Evolutionary conservation across 116 monocot species (phyloP).

Genomic region (Posidonia oceanica): DNA sequence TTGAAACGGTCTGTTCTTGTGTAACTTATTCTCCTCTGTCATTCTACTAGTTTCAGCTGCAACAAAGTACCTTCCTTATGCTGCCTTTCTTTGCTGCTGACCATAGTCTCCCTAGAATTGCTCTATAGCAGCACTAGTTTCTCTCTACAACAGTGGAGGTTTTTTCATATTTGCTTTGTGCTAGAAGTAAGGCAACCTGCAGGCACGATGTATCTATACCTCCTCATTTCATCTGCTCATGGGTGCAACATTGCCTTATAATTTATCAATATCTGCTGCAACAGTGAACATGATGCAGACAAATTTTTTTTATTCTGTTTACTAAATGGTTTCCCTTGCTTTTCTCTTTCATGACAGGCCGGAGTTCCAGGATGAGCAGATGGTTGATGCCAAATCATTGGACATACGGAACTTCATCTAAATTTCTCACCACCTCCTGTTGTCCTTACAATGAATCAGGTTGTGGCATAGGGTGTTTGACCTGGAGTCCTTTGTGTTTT

Average conservation of each 20-base stretch:
- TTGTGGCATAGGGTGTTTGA: background rate
- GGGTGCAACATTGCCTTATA: background rate
- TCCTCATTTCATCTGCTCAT: too few relatives aligned
- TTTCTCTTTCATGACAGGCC: slow-evolving; percentile 21
- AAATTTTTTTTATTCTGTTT: background rate
- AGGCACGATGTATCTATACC: too few relatives aligned
- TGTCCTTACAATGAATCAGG: background rate
- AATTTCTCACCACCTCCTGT: slow-evolving; percentile 1
- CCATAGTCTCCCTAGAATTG: too few relatives aligned
- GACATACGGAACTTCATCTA: slow-evolving; percentile 73
- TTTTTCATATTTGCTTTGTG: too few relatives aligned
- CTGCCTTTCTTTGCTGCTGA: too few relatives aligned
- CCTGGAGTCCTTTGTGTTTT: background rate
- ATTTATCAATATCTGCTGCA: too few relatives aligned
- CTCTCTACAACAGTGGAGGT: too few relatives aligned
- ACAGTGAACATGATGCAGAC: too few relatives aligned
- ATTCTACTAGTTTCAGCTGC: background rate
- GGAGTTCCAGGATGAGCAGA: slow-evolving; percentile 70
- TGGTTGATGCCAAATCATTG: slow-evolving; percentile 46
- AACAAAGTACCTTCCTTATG: too few relatives aligned
- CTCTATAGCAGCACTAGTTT: too few relatives aligned
- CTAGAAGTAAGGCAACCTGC: too few relatives aligned
- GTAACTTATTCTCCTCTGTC: background rate
- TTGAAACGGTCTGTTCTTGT: slow-evolving; percentile 9
- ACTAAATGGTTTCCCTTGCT: background rate